Conservation (phyloP, 441 rosid genomes). For the Jatropha multifida region DNA sequence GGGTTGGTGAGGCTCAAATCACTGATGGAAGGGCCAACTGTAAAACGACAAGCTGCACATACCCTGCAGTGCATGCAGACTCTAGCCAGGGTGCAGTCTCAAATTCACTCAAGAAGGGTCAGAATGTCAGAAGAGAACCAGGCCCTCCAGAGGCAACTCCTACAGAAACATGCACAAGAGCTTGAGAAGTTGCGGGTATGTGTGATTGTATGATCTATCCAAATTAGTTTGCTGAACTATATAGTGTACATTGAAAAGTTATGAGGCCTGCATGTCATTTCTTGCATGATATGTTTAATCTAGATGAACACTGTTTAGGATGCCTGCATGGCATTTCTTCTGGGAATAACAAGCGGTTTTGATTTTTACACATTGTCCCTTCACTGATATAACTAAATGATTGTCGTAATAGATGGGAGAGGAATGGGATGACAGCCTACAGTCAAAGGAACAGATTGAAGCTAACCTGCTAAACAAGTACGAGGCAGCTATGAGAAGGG, state of each 20-base stretch:
- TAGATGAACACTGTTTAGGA: background rate
- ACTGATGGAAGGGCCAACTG: slow-evolving; percentile 77
- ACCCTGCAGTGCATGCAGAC: slow-evolving; percentile 88
- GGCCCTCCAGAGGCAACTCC: slow-evolving; percentile 75
- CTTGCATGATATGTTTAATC: background rate
- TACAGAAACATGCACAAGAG: slow-evolving; percentile 86
- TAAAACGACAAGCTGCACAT: slow-evolving; percentile 71
- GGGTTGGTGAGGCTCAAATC: slow-evolving; percentile 68
- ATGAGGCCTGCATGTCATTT: background rate
- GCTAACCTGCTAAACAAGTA: slow-evolving; percentile 59
- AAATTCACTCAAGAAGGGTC: slow-evolving; percentile 67
- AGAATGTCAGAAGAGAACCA: slow-evolving; percentile 91
- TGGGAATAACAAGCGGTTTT: background rate
- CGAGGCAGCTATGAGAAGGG: slow-evolving; percentile 89
- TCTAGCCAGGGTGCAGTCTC: slow-evolving; percentile 75
- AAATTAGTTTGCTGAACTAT: background rate
- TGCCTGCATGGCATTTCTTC: background rate
- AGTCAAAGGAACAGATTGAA: slow-evolving; percentile 76
- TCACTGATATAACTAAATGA: slow-evolving; percentile 7
- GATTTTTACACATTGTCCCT: background rate
- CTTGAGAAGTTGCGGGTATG: slow-evolving; percentile 59
- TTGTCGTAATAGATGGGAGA: slow-evolving; percentile 55
- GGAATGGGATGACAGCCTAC: slow-evolving; percentile 65
- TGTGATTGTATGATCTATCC: background rate
- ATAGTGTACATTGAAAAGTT: background rate